Conservation (phyloP, 495 filamentous ascomycete species). For the Cetradonia linearis region DNA sequence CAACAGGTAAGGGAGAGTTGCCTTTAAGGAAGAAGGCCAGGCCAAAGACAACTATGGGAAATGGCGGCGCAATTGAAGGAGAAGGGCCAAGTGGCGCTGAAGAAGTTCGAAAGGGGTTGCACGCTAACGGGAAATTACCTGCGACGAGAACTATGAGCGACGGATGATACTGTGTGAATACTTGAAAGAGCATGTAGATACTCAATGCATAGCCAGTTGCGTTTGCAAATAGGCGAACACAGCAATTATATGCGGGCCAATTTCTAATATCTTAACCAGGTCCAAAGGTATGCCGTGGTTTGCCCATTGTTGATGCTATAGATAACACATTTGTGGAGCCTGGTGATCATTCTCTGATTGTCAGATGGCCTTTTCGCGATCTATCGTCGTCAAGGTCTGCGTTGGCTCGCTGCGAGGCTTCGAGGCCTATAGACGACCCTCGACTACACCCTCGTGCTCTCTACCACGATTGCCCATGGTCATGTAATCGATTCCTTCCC, state of each 20-base stretch:
- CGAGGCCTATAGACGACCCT: conserved; percentile 7
- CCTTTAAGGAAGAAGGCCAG: conserved; percentile 71
- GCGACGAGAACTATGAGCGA: neutral
- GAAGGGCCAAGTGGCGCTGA: neutral
- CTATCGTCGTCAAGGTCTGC: neutral
- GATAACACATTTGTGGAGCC: neutral
- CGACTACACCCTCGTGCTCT: conserved; percentile 8
- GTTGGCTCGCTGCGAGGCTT: conserved; percentile 16
- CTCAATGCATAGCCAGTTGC: neutral
- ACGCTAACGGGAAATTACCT: neutral
- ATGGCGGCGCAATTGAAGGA: conserved; percentile 19
- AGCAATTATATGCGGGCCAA: neutral
- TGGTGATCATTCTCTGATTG: neutral
- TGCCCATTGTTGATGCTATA: neutral
- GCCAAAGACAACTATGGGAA: conserved; percentile 51
- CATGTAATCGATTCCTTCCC: conserved; percentile 2
- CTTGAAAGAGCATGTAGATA: neutral
- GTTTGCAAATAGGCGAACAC: neutral
- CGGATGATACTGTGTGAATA: neutral
- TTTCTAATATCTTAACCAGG: neutral
- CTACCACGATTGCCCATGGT: neutral
- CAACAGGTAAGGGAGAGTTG: conserved; percentile 64
- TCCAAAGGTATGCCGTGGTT: neutral
- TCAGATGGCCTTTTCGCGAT: neutral
- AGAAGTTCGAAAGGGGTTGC: conserved; percentile 9